Percentiles rank a stretch among this genome's conserved stretches.
phyloP scores from a whole-genome alignment of 331 rosid species.

The Telfairia occidentalis region DNA sequence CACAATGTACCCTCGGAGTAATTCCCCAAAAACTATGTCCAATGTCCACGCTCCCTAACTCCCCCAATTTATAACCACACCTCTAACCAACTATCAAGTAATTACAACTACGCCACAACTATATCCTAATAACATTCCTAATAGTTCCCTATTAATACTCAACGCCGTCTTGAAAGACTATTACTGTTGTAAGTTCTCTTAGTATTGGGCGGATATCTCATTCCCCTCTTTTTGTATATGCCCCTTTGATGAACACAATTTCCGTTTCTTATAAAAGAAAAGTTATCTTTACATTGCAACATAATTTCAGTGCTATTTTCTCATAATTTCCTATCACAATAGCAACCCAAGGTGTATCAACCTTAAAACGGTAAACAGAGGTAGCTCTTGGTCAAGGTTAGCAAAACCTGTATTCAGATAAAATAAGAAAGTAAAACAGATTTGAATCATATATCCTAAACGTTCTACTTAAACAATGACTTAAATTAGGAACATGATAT shows the following conservation, averaged over 20 bases:
- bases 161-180: background rate
- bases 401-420: background rate
- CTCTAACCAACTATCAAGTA: too few species aligned
- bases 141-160: too few species aligned
- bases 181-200: background rate
- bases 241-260: too few species aligned
- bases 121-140: too few species aligned
- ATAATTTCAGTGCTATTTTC: background rate
- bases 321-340: background rate
- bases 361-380: background rate
- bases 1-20: too few species aligned
- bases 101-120: too few species aligned
- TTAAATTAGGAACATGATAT: background rate
- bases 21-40: too few species aligned
- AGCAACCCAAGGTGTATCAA: background rate
- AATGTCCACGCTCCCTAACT: too few species aligned
- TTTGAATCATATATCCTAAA: background rate
- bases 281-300: background rate
- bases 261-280: too few species aligned
- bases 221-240: too few species aligned
- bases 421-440: background rate
- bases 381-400: background rate
- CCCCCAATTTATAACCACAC: too few species aligned
- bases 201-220: too few species aligned
- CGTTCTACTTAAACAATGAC: background rate